Evolutionary conservation across 345 rosid genomes (phyloP), one percentile per base, ranked within the genome.

Genomic region (Salix udensis): DNA sequence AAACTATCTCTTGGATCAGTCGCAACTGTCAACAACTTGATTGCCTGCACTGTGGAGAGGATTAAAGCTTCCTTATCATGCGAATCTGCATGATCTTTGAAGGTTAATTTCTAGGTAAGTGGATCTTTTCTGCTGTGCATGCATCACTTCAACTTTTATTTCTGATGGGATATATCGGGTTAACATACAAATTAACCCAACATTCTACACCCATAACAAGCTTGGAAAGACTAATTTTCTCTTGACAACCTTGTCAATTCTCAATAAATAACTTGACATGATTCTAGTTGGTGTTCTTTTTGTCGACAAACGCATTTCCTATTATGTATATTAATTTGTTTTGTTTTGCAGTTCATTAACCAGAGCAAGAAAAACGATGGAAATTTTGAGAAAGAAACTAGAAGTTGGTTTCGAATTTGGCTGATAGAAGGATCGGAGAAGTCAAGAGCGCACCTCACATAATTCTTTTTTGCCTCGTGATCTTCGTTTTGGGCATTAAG

Each of bases 371-470:
- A 75, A 76, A 77, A 72, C 61, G 42, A 50, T 61, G 64, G 40
- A 39, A 55, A 71, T 71, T 61, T 42, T 50, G 26, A 44, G 79
- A 65, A 28, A 2, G 37, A 69, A 70, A 81, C 36, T 64, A 4
- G 36, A 23, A 36, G 24, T 6, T 21, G 53, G 39, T 23, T 23
- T 24, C 12, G 61, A 60, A 83, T 86, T 83, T 67, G 81, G 78
- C 19, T 70, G 16, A 60, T 37, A 84, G 80, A 73, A 31, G 19
- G 42, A 60, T 76, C 87, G 85, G 84, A 81, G 88, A 81, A 93
- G 96, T 93, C 96, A 89, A 94, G 98, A 94, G 84, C 98, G 98
- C 91, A 94, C 98, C 98, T 92, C 79, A 65, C 74, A 88, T 77
- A 89, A 72, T 86, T 86, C 86, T 84, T 74, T n/a, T 68, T 83